A percentile compares a stretch with the other conserved stretches of the same genome.
Evolutionary conservation across 2,329 filamentous ascomycete species (phyloP).

Genomic region (Pseudogymnoascus sp.): DNA sequence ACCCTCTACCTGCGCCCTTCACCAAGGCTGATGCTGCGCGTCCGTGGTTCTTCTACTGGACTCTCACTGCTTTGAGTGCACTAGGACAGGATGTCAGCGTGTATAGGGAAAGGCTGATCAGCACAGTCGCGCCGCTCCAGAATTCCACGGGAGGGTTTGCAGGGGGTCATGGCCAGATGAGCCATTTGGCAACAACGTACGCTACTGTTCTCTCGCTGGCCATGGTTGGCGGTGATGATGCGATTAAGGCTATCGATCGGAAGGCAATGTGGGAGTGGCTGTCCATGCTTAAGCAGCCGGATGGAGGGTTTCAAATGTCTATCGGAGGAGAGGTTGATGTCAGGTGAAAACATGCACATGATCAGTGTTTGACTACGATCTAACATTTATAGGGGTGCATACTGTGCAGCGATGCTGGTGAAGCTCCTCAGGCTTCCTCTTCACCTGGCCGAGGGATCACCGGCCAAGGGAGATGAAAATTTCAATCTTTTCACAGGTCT

Average conservation of each 20-base stretch:
- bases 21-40: constrained; percentile 75
- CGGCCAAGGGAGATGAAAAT: constrained; percentile 55
- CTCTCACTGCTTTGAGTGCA: constrained; percentile 64
- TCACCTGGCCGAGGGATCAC: constrained; percentile 65
- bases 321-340: constrained; percentile 88
- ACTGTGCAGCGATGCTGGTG: constrained; percentile 81
- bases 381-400: constrained; percentile 61
- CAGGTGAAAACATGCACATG: constrained; percentile 47
- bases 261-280: constrained; percentile 88
- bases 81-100: constrained; percentile 64
- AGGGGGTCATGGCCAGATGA: constrained; percentile 83
- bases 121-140: constrained; percentile 74
- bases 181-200: constrained; percentile 85
- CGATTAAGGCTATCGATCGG: constrained; percentile 71
- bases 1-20: constrained; percentile 60
- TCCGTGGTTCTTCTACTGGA: constrained; percentile 96
- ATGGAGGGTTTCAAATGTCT: constrained; percentile 85
- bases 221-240: constrained; percentile 67
- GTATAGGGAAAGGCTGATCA: constrained; percentile 63
- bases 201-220: constrained; percentile 72
- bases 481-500: constrained; percentile 64
- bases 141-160: constrained; percentile 81
- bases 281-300: constrained; percentile 72
- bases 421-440: constrained; percentile 78
- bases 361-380: constrained; percentile 1